Evolutionary conservation across 805 yeast species (phyloP).

Genomic region (Nakazawaea sp.): DNA sequence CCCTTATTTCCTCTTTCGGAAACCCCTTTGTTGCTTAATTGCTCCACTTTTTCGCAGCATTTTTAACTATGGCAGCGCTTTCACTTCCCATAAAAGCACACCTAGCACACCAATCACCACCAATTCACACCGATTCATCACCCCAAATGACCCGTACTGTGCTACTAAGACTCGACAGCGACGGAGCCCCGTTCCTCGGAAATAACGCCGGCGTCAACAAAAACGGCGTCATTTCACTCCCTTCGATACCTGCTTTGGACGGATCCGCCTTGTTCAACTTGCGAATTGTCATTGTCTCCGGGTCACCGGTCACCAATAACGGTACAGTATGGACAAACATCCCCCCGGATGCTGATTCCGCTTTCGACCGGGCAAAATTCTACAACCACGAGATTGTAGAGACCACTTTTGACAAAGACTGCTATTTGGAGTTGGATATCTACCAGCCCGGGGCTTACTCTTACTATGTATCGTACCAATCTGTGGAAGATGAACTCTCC

Average conservation of each 20-base stretch:
- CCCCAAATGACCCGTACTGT: constrained; percentile 18
- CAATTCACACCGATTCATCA: too few species aligned
- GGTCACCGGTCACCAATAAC: constrained; percentile 62
- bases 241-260: constrained; percentile 33
- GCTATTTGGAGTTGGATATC: constrained; percentile 52
- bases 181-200: constrained; percentile 37
- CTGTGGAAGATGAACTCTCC: constrained; percentile 21
- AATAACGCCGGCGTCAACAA: constrained; percentile 36
- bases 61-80: too few species aligned
- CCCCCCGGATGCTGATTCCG: constrained; percentile 36
- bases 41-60: too few species aligned
- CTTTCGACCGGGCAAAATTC: constrained; percentile 53
- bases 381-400: constrained; percentile 38
- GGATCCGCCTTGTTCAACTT: constrained; percentile 39
- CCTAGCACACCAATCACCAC: too few species aligned
- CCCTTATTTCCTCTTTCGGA: too few species aligned
- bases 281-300: constrained; percentile 64
- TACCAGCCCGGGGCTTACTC: constrained; percentile 74
- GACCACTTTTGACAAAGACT: constrained; percentile 59
- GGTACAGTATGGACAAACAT: constrained; percentile 73
- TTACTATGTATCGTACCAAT: constrained; percentile 58
- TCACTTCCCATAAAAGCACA: too few species aligned
- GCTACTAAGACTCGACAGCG: constrained; percentile 36
- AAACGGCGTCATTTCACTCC: constrained; percentile 46
- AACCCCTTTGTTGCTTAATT: too few species aligned